These are phyloP conservation scores for Lonicera japonica DNA, from an alignment of 129 eudicot species.

Conservation along the genomic window DNA sequence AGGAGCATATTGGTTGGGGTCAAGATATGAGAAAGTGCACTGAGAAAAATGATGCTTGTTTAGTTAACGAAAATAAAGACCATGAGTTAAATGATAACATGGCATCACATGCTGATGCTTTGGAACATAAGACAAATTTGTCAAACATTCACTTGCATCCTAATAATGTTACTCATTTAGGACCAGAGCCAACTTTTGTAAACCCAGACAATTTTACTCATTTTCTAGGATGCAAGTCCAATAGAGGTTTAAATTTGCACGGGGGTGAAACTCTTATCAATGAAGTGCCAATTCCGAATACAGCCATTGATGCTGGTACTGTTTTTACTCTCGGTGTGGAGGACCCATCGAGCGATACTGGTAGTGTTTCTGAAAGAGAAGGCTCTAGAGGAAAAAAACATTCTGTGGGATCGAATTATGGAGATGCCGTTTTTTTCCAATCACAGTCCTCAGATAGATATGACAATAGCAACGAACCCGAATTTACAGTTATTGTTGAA, in stretches of 20 bases:
- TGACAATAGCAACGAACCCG: slow-evolving; percentile 3
- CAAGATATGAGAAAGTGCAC: slow-evolving; percentile 21
- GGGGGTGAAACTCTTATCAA: slow-evolving; percentile 10
- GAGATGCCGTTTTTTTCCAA: background rate
- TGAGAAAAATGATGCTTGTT: too few relatives aligned
- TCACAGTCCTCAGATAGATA: slow-evolving; percentile 20
- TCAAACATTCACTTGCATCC: background rate
- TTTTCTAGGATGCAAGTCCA: slow-evolving; percentile 5
- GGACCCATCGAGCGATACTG: background rate
- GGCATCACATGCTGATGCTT: slow-evolving; percentile 12
- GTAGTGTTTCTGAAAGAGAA: background rate
- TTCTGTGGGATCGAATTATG: background rate
- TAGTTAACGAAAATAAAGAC: too few relatives aligned
- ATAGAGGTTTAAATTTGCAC: slow-evolving; percentile 10
- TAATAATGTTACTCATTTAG: background rate
- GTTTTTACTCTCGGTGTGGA: slow-evolving; percentile 17
- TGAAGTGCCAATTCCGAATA: slow-evolving; percentile 20
- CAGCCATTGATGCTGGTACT: slow-evolving; percentile 8
- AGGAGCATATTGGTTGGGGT: slow-evolving; percentile 25
- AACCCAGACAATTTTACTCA: background rate
- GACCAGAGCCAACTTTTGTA: background rate
- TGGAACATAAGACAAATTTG: slow-evolving; percentile 14
- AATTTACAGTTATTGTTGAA: slow-evolving; percentile 26
- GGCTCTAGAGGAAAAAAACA: background rate
- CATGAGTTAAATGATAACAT: slow-evolving; percentile 5